Conservation (phyloP, 495 filamentous ascomycete species). For the Neurospora terricola region DNA sequence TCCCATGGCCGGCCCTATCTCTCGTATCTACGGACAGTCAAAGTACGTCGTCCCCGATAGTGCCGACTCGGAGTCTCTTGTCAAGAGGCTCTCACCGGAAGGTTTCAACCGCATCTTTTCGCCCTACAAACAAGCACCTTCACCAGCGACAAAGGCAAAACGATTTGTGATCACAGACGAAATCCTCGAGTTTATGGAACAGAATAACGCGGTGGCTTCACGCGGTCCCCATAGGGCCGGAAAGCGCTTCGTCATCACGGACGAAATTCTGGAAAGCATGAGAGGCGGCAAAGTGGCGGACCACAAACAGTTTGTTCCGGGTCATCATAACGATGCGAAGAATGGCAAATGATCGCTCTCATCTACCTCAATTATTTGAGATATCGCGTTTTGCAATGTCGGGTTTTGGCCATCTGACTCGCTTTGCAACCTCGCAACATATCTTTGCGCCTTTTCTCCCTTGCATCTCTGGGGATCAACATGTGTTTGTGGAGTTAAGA, state of each 20-base stretch:
- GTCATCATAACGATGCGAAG: neutral
- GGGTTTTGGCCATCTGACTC: neutral
- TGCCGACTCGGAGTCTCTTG: conserved; percentile 1
- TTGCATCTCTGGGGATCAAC: neutral
- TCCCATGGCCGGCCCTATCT: conserved; percentile 8
- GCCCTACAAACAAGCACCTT: neutral
- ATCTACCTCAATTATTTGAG: neutral
- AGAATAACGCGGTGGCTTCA: neutral
- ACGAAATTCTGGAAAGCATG: neutral
- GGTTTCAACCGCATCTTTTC: neutral
- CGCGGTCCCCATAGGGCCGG: neutral
- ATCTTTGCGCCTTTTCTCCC: neutral
- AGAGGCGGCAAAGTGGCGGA: neutral
- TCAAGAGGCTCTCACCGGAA: neutral
- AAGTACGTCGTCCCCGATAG: conserved; percentile 13
- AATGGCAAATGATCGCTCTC: neutral
- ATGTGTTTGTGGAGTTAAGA: neutral
- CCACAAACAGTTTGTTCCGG: neutral
- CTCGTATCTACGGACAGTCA: conserved; percentile 12
- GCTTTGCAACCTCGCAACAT: neutral
- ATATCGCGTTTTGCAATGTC: neutral
- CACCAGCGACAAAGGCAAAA: neutral
- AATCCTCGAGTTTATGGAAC: neutral
- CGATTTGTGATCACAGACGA: neutral
- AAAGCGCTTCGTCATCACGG: neutral